Conservation (phyloP, 306 rosid genomes). For the Carpinus fangiana region DNA sequence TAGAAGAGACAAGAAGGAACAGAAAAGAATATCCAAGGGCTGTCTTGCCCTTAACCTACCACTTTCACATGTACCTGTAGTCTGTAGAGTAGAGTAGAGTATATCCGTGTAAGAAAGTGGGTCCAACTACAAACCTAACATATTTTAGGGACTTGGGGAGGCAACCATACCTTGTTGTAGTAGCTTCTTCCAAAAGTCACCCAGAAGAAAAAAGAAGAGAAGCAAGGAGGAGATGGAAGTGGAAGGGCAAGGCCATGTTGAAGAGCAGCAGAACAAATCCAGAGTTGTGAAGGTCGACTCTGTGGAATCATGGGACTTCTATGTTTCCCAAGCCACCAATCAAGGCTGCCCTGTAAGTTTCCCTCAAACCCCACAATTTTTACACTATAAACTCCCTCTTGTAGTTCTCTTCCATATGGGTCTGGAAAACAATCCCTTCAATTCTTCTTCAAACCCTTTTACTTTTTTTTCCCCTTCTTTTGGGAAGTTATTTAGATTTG, state of each 20-base stretch:
- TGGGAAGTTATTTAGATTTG: not conserved
- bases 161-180: not conserved
- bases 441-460: not conserved
- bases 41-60: not conserved
- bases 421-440: not conserved
- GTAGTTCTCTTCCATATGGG: not conserved
- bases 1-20: not conserved
- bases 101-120: conserved; percentile 1
- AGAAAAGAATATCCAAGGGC: not conserved
- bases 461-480: not conserved
- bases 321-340: conserved; percentile 49
- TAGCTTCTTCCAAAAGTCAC: not conserved
- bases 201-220: conserved; percentile 8
- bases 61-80: not conserved
- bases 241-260: conserved; percentile 37
- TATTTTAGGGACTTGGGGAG: not conserved
- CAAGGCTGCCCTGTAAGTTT: conserved; percentile 62
- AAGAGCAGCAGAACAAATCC: conserved; percentile 37
- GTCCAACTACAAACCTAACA: not conserved
- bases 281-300: conserved; percentile 66
- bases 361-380: not conserved
- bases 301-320: conserved; percentile 67
- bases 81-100: no score
- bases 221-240: conserved; percentile 31
- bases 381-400: not conserved